These are phyloP conservation scores for Sclerotinia minor DNA, from an alignment of 2,329 filamentous ascomycete species.

Conservation along the genomic window DNA sequence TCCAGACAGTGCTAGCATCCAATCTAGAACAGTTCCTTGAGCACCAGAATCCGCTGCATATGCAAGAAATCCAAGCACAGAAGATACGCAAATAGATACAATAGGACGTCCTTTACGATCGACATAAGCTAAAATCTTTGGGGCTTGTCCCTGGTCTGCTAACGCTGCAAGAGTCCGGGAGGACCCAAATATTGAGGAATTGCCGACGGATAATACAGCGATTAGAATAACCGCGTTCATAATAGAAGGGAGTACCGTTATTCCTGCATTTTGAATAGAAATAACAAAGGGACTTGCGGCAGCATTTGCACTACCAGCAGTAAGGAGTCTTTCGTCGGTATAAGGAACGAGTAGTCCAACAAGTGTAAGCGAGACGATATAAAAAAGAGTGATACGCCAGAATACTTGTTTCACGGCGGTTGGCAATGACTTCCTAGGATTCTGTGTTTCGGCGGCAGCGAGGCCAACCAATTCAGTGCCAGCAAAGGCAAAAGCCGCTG, in stretches of 20 bases:
- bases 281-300: constrained; percentile 91
- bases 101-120: constrained; percentile 80
- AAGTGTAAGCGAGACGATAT: constrained; percentile 77
- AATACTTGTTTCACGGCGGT: constrained; percentile 92
- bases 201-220: constrained; percentile 86
- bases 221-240: constrained; percentile 97
- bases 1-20: constrained; percentile 75
- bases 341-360: constrained; percentile 83
- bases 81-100: constrained; percentile 68
- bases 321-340: constrained; percentile 62
- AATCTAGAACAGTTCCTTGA: constrained; percentile 65
- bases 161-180: constrained; percentile 87
- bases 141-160: constrained; percentile 83
- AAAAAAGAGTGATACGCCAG: constrained; percentile 91
- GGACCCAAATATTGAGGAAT: constrained; percentile 87
- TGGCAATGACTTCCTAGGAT: constrained; percentile 77
- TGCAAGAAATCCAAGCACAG: constrained; percentile 68
- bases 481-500: constrained; percentile 73
- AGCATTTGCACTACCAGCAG: constrained; percentile 60
- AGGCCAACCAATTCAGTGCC: constrained; percentile 77
- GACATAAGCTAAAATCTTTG: constrained; percentile 74
- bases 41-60: constrained; percentile 67
- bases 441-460: constrained; percentile 75
- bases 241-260: constrained; percentile 76
- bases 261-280: constrained; percentile 81